Conservation (phyloP, 768 basidiomycete genomes). For the Lentinus tigrinus region DNA sequence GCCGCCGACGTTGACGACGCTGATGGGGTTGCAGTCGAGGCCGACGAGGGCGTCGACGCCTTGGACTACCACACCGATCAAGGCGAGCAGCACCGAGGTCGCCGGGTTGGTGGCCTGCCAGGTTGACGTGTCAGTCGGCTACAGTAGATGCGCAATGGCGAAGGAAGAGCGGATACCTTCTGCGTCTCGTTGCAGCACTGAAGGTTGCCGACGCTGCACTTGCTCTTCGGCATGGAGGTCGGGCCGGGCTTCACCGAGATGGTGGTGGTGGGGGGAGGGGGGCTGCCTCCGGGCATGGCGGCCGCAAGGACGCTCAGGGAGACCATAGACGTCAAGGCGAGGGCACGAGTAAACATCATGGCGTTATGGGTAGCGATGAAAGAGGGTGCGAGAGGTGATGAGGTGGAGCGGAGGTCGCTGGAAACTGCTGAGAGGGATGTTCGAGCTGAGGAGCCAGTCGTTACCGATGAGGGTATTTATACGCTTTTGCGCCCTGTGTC, state of each 20-base stretch:
- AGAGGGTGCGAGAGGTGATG: neutral
- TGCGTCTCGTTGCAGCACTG: slow-evolving; percentile 12
- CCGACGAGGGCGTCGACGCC: slow-evolving; percentile 22
- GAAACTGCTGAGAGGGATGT: too few species aligned
- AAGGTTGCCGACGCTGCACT: slow-evolving; percentile 13
- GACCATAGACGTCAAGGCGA: slow-evolving; percentile 1
- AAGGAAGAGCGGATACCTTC: too few species aligned
- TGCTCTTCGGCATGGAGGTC: neutral
- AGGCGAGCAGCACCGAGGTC: slow-evolving; percentile 10
- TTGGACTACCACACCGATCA: slow-evolving; percentile 24
- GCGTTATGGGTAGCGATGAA: neutral
- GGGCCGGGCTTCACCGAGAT: neutral
- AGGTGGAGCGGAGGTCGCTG: too few species aligned
- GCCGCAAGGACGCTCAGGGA: slow-evolving; percentile 16
- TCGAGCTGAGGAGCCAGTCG: too few species aligned
- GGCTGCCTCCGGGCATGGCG: slow-evolving; percentile 8
- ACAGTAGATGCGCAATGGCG: too few species aligned
- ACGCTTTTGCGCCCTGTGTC: neutral
- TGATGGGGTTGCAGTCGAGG: slow-evolving; percentile 24
- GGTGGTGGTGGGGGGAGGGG: too few species aligned
- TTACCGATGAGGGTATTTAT: neutral
- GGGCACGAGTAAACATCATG: slow-evolving; percentile 10
- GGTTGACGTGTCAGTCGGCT: too few species aligned
- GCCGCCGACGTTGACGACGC: slow-evolving; percentile 19
- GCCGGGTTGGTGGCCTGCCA: slow-evolving; percentile 3